Evolutionary conservation across 139 green algal genomes (phyloP).

Genomic region (Ettlia oleoabundans): DNA sequence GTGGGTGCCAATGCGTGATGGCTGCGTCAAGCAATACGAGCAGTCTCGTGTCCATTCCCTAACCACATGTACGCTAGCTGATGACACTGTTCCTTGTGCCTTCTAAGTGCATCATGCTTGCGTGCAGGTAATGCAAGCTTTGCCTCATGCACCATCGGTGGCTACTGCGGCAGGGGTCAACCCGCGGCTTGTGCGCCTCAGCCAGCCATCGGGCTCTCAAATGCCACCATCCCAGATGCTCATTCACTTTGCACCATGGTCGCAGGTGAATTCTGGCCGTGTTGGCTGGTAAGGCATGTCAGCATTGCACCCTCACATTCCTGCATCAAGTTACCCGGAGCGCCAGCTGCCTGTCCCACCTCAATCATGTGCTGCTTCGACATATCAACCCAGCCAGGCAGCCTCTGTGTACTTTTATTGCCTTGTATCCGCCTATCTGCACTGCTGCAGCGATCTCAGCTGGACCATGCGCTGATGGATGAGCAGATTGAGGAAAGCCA

Average conservation of each 20-base stretch:
- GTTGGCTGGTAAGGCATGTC: too few species aligned
- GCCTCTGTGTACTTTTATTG: background rate
- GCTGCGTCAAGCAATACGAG: too few species aligned
- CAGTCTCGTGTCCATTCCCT: too few species aligned
- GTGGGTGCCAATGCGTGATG: background rate
- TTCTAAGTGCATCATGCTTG: too few species aligned
- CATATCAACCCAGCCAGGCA: background rate
- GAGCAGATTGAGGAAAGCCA: background rate
- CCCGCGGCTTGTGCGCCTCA: background rate
- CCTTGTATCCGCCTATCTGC: background rate
- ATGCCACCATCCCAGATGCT: background rate
- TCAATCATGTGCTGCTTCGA: too few species aligned
- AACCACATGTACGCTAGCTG: too few species aligned
- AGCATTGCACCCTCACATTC: background rate
- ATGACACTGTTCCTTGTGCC: too few species aligned
- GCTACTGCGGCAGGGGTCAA: background rate
- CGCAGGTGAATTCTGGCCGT: background rate
- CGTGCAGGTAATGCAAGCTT: background rate
- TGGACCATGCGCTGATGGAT: background rate
- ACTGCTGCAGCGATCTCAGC: slow-evolving; percentile 10
- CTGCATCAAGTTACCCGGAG: too few species aligned
- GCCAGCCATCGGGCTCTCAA: slow-evolving; percentile 9
- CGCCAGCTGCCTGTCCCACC: too few species aligned
- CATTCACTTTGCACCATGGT: background rate
- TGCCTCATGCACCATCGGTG: background rate